phyloP scores from a whole-genome alignment of 2,329 filamentous ascomycete species.

The Acarospora socialis region DNA sequence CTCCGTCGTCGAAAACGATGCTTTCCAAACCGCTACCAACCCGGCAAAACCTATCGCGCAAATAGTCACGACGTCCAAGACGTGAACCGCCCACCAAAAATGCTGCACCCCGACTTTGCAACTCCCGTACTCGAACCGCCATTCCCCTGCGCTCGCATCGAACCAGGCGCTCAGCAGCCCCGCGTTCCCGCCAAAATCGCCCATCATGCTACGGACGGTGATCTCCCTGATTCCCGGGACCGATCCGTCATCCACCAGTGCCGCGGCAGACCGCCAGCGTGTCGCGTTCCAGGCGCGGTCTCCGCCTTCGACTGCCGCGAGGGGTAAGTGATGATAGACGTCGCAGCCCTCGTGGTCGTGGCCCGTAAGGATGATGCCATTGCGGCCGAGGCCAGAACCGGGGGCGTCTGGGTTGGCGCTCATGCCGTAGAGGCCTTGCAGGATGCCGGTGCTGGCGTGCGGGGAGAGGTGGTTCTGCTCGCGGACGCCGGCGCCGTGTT shows the following conservation, averaged over 20 bases:
- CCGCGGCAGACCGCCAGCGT: conserved; percentile 15
- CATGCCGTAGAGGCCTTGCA: conserved; percentile 74
- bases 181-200: conserved; percentile 81
- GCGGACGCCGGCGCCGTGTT: conserved; percentile 55
- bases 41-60: conserved; percentile 20
- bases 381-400: conserved; percentile 49
- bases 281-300: conserved; percentile 21
- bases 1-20: not conserved
- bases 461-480: conserved; percentile 84
- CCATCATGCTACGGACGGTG: conserved; percentile 97
- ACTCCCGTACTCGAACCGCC: conserved; percentile 66
- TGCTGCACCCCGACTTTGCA: conserved; percentile 77
- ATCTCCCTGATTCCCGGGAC: conserved; percentile 67
- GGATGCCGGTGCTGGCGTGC: conserved; percentile 56
- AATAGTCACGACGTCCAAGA: conserved; percentile 45
- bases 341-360: conserved; percentile 96
- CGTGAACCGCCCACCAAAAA: conserved; percentile 85
- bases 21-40: not conserved
- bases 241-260: conserved; percentile 19
- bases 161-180: conserved; percentile 85
- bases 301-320: conserved; percentile 2
- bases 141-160: conserved; percentile 55
- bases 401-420: conserved; percentile 46
- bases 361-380: conserved; percentile 73
- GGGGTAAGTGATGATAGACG: conserved; percentile 57